Percentiles rank a stretch among this genome's conserved stretches.
Evolutionary conservation across 2,329 filamentous ascomycete genomes (phyloP).

Genomic region (Diaporthe ampelina): DNA sequence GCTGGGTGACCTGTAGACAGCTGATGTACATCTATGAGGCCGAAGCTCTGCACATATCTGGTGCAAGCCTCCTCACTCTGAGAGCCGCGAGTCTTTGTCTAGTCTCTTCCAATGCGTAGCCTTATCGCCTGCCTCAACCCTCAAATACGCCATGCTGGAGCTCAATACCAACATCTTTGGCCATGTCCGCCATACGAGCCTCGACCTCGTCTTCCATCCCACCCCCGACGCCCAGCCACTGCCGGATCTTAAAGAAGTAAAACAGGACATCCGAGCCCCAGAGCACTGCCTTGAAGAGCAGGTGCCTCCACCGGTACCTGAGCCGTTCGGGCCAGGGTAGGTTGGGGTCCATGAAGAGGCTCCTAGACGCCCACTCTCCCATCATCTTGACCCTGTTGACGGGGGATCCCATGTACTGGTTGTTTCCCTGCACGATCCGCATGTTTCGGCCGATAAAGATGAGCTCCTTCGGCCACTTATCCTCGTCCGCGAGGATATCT

Average conservation of each 20-base stretch:
- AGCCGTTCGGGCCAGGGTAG: constrained; percentile 74
- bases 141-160: constrained; percentile 91
- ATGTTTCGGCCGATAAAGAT: constrained; percentile 94
- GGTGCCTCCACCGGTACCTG: constrained; percentile 79
- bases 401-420: constrained; percentile 89
- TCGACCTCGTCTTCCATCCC: constrained; percentile 98
- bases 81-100: constrained; percentile 8
- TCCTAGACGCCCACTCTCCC: constrained; percentile 88
- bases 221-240: constrained; percentile 80
- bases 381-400: constrained; percentile 97
- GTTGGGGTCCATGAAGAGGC: constrained; percentile 81
- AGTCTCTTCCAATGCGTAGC: not conserved
- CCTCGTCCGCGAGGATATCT: constrained; percentile 84
- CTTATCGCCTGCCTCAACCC: constrained; percentile 64
- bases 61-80: not conserved
- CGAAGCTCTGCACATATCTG: not conserved
- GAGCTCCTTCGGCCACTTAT: constrained; percentile 90
- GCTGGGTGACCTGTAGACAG: not conserved
- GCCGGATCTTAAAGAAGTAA: constrained; percentile 82
- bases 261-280: constrained; percentile 85
- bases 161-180: constrained; percentile 92
- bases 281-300: constrained; percentile 86
- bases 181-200: constrained; percentile 86
- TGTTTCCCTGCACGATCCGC: constrained; percentile 93
- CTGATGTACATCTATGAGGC: not conserved